Conservation (phyloP, 805 yeast genomes). For the Myxozyma lipomycoides region DNA sequence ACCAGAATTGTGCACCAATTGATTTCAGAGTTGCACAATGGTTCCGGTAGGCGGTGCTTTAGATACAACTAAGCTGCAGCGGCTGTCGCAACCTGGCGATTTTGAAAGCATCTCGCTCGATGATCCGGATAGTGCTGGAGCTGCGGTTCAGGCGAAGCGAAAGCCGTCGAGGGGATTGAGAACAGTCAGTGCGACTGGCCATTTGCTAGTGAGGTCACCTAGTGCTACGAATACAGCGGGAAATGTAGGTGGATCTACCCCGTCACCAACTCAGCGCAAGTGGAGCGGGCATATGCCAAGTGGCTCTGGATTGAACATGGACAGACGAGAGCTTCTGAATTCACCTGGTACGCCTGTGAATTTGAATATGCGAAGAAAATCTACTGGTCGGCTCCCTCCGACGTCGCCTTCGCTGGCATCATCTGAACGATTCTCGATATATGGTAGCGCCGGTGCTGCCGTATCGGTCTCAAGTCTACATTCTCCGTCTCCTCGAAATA, state of each 20-base stretch:
- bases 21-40: too few relatives aligned
- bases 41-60: too few relatives aligned
- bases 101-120: constrained; percentile 20
- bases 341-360: background rate
- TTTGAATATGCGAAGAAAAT: background rate
- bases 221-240: background rate
- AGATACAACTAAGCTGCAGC: background rate
- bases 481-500: background rate
- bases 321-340: background rate
- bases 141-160: background rate
- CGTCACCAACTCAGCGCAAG: background rate
- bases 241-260: background rate
- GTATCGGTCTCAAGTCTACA: background rate
- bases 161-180: background rate
- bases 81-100: constrained; percentile 7
- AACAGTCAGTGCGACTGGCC: background rate
- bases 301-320: background rate
- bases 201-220: background rate
- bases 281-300: background rate
- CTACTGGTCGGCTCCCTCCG: background rate
- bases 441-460: background rate
- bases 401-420: background rate
- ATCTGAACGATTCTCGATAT: background rate
- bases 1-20: too few relatives aligned
- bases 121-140: background rate